phyloP scores from a whole-genome alignment of 2,329 filamentous ascomycete genomes.

The Aspergillus phoenicis region DNA sequence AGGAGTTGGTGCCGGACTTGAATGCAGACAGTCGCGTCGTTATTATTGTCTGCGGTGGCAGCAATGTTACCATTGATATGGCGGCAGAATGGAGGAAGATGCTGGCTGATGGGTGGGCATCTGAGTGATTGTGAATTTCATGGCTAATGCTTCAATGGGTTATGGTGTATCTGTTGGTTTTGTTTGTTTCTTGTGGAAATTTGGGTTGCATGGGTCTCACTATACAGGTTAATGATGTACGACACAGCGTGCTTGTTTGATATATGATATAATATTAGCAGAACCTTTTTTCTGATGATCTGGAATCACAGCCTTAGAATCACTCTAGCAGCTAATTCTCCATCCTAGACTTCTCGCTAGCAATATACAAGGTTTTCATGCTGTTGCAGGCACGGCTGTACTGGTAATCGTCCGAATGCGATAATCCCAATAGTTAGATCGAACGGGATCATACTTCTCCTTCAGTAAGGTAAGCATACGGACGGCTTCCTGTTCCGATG shows the following conservation, averaged over 20 bases:
- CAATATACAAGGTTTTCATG: slow-evolving; percentile 15
- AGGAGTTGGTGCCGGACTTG: slow-evolving; percentile 64
- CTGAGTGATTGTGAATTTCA: slow-evolving; percentile 15
- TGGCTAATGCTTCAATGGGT: neutral
- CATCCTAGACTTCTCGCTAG: neutral
- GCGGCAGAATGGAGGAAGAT: slow-evolving; percentile 60
- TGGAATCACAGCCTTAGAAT: neutral
- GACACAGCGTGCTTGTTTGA: neutral
- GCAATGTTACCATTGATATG: slow-evolving; percentile 64
- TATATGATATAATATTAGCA: neutral
- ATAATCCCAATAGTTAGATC: slow-evolving; percentile 92
- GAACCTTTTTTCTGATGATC: neutral
- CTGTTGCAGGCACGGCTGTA: slow-evolving; percentile 19
- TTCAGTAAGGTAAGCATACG: slow-evolving; percentile 72
- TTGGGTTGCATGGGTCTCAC: neutral
- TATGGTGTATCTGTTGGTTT: neutral
- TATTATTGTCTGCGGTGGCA: slow-evolving; percentile 81
- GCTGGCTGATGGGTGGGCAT: slow-evolving; percentile 44
- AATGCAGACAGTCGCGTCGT: slow-evolving; percentile 73
- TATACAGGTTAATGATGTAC: slow-evolving; percentile 2
- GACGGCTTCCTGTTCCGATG: slow-evolving; percentile 59
- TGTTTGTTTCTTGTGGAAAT: neutral
- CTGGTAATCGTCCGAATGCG: slow-evolving; percentile 54
- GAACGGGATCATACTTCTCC: slow-evolving; percentile 86
- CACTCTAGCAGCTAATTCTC: neutral